Evolutionary conservation across 192 early-diverging fungal genomes (phyloP), one percentile per base, ranked within the genome.

Genomic region (Coemansia sp.): DNA sequence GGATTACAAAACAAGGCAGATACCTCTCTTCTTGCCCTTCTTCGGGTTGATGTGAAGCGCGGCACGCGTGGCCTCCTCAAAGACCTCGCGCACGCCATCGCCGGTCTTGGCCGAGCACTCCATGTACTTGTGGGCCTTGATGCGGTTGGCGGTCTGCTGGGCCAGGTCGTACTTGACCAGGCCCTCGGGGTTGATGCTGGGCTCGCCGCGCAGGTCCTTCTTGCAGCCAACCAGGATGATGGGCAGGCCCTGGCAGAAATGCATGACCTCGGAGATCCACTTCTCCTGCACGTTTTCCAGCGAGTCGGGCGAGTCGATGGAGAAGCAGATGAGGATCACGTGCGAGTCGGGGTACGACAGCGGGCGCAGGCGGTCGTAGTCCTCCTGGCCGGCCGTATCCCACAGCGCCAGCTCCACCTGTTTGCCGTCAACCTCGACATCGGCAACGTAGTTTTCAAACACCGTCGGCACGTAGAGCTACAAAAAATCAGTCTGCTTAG

Each of bases 351-450:
- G 87, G 64, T 97, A 98, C 19, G 89, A 92, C 52, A 96, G 79
- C 15, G 89, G 86, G 34, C 94, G 87, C 60, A 98, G 77, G 53
- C 92, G 89, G 79, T 97, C 93, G 64, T 95, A 95, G 70, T 98
- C 95, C 78, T 97, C 93, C 59, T 95, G 93, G 85, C 94, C 65
- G 46, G 94, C 93, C 55, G 94, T 97, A 86, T 98, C 95, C 92
- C 93, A 98, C 17, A 97, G 75, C 30, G 89, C 91, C 27, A 98
- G 78, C 71, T 95, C 88, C 12, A 96, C 88, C 34, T 55, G 52
- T 30, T 39, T 62, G 59, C 87, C 89, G 69, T 95, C 88, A 29
- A 88, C 84, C 51, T 88, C 82, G 47, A 98, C 82, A 55, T 95
- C 92, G 27, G 87, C 84, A 40, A 97, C 89, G 56, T 87, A 90